A percentile compares a stretch with the other conserved stretches of the same genome.
phyloP scores from a whole-genome alignment of 129 eudicot species.

The Pulicaria dysenterica region DNA sequence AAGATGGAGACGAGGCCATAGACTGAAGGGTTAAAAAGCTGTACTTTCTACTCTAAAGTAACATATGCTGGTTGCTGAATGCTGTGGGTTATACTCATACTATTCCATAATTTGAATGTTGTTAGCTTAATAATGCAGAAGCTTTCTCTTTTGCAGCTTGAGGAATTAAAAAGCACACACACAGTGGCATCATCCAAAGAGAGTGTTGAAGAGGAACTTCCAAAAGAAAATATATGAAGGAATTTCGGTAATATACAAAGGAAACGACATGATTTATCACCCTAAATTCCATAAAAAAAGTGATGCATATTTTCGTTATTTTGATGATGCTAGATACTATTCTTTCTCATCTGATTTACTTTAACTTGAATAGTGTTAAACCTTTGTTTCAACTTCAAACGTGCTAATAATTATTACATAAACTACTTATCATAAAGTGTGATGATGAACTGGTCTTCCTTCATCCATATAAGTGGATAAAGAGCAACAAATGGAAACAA shows the following conservation, averaged over 20 bases:
- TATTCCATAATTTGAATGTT: background rate
- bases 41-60: slow-evolving; percentile 16
- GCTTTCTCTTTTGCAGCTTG: slow-evolving; percentile 48
- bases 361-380: background rate
- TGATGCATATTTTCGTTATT: slow-evolving; percentile 5
- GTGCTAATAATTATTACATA: slow-evolving; percentile 8
- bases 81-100: background rate
- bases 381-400: slow-evolving; percentile 24
- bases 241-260: slow-evolving; percentile 17
- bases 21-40: slow-evolving; percentile 4
- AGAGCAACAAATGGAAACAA: no score
- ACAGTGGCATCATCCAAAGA: slow-evolving; percentile 45
- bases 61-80: slow-evolving; percentile 10
- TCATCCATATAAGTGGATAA: no score
- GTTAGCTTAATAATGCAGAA: slow-evolving; percentile 1
- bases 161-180: slow-evolving; percentile 47
- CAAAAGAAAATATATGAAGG: slow-evolving; percentile 35
- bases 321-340: slow-evolving; percentile 2
- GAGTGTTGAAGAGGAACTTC: slow-evolving; percentile 37
- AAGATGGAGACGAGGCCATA: slow-evolving; percentile 11
- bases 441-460: no score
- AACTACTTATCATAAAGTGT: no score
- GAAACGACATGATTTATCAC: slow-evolving; percentile 21
- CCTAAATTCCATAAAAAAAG: slow-evolving; percentile 29
- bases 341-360: background rate